Evolutionary conservation across 768 basidiomycete genomes (phyloP).

Genomic region (Lactifluus piperatus): DNA sequence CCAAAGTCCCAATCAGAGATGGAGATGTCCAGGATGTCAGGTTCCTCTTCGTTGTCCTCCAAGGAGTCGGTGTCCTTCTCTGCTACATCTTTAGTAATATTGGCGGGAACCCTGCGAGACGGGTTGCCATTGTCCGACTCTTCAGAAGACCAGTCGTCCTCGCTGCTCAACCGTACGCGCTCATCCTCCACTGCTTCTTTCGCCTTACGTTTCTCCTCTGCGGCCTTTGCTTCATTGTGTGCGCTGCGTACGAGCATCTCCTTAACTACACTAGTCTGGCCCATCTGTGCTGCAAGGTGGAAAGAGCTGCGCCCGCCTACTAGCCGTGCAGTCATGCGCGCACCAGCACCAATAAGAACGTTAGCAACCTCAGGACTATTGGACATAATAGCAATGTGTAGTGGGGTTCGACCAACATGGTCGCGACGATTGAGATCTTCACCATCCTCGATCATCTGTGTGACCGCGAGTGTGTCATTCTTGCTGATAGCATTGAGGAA

Average conservation of each 20-base stretch:
- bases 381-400: constrained; percentile 50
- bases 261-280: constrained; percentile 33
- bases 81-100: constrained; percentile 23
- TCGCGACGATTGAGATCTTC: constrained; percentile 46
- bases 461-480: constrained; percentile 34
- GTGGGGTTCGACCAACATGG: constrained; percentile 50
- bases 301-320: constrained; percentile 48
- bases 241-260: constrained; percentile 46
- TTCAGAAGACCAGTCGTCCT: constrained; percentile 20
- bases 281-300: constrained; percentile 48
- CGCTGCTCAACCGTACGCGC: constrained; percentile 19
- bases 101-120: constrained; percentile 22
- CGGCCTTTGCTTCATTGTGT: constrained; percentile 23
- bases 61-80: constrained; percentile 31
- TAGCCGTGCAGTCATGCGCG: constrained; percentile 45
- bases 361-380: constrained; percentile 38
- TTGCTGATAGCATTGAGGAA: constrained; percentile 49
- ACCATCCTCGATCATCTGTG: constrained; percentile 33
- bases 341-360: constrained; percentile 46
- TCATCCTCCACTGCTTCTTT: constrained; percentile 13
- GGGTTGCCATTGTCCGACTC: constrained; percentile 3
- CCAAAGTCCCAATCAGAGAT: constrained; percentile 51
- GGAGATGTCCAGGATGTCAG: constrained; percentile 49
- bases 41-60: constrained; percentile 40
- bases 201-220: constrained; percentile 21